Percentiles rank a stretch among this genome's conserved stretches.
Evolutionary conservation across 257 asterid species (phyloP).

Genomic region (Solanum piurae): DNA sequence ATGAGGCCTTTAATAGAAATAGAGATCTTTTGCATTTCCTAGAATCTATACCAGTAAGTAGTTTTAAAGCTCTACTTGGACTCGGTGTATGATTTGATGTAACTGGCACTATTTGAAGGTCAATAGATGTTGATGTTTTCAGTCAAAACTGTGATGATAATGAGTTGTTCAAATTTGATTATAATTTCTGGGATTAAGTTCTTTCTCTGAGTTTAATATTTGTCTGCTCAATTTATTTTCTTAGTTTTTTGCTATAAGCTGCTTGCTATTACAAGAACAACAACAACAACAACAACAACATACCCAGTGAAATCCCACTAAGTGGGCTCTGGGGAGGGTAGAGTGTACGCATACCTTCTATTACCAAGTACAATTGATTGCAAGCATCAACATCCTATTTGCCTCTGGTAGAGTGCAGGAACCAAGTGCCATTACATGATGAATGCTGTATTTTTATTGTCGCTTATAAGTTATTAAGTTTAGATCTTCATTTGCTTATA

Average conservation of each 20-base stretch:
- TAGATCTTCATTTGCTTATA: background rate
- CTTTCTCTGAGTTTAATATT: background rate
- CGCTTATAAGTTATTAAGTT: background rate
- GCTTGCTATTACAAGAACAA: background rate
- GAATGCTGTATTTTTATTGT: background rate
- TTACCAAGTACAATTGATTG: background rate
- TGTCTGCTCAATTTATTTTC: background rate
- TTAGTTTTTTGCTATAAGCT: background rate
- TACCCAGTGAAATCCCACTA: background rate
- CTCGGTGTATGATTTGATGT: background rate
- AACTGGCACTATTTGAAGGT: background rate
- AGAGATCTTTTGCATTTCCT: background rate
- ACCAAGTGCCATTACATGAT: background rate
- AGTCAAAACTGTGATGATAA: background rate
- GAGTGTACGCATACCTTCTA: background rate
- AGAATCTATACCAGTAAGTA: background rate
- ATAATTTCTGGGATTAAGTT: background rate
- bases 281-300: no score
- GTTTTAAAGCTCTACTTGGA: background rate
- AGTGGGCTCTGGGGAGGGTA: background rate
- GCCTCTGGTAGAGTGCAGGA: background rate
- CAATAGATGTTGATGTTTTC: background rate
- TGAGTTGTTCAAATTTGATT: background rate
- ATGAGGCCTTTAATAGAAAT: background rate
- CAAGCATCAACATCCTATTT: background rate